phyloP scores from a whole-genome alignment of 768 basidiomycete species.

The Psilocybe tampanensis region DNA sequence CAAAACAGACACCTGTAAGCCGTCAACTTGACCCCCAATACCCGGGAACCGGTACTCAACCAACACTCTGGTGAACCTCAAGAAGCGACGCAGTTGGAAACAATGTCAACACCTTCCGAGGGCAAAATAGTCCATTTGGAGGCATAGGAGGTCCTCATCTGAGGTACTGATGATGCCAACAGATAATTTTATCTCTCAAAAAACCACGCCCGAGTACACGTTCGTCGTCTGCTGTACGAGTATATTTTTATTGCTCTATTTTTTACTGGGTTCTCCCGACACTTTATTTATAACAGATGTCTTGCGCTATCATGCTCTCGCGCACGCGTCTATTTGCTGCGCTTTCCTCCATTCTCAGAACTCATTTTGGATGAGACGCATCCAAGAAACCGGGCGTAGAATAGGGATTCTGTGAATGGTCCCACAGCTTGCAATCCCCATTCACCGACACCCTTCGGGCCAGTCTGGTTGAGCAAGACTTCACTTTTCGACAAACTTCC shows the following conservation, averaged over 20 bases:
- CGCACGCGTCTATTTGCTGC: constrained; percentile 6
- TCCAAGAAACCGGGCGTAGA: neutral
- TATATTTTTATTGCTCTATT: neutral
- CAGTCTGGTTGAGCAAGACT: too few species aligned
- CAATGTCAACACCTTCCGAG: neutral
- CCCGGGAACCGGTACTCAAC: neutral
- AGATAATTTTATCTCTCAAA: too few species aligned
- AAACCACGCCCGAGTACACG: too few species aligned
- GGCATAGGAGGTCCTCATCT: too few species aligned
- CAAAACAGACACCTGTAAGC: too few species aligned
- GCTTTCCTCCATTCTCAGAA: neutral
- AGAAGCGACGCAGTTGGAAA: neutral
- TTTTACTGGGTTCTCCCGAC: neutral
- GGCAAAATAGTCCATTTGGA: neutral
- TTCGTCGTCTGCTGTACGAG: neutral
- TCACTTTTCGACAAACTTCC: too few species aligned
- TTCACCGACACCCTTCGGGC: too few species aligned
- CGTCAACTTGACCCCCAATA: too few species aligned
- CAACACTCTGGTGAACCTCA: neutral
- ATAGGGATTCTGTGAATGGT: neutral
- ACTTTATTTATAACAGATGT: neutral
- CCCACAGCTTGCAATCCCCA: too few species aligned
- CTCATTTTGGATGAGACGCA: neutral
- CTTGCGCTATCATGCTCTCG: neutral
- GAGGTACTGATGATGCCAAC: too few species aligned